Conservation (phyloP, 108 stramenopile species). For the Pseudonitzschia multiseries region DNA sequence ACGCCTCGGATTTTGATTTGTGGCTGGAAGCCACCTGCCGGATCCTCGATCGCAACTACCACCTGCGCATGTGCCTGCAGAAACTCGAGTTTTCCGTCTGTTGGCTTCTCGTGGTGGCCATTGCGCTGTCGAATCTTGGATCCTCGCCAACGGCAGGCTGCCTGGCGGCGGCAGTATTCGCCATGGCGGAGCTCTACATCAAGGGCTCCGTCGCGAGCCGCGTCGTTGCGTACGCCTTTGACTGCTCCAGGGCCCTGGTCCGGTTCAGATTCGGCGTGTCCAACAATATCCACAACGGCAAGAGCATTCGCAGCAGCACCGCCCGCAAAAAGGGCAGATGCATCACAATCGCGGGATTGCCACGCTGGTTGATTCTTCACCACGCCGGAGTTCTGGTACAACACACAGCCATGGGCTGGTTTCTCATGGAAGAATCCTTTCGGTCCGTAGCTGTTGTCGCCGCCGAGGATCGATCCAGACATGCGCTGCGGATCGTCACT, state of each 20-base stretch:
- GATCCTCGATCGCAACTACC: neutral
- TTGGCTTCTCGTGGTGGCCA: neutral
- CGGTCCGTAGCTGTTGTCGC: neutral
- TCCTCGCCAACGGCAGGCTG: no score
- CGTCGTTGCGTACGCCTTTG: neutral
- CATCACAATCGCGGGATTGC: neutral
- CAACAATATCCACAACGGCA: neutral
- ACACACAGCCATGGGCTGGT: neutral
- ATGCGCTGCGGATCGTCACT: neutral
- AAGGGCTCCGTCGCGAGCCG: neutral
- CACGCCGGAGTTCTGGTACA: neutral
- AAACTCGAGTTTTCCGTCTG: neutral
- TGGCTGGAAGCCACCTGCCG: neutral
- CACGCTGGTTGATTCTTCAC: neutral
- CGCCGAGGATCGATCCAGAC: no score
- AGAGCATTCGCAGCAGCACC: neutral
- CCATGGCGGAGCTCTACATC: neutral
- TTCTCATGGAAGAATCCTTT: neutral
- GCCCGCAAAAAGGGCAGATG: no score
- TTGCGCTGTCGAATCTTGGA: neutral
- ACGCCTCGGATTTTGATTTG: no score
- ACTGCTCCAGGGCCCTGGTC: neutral
- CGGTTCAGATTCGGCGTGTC: neutral
- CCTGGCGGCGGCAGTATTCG: neutral
- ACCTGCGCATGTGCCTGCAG: neutral